These are phyloP conservation scores for Talaromyces amestolkiae DNA, from an alignment of 2,329 filamentous ascomycete genomes.

Conservation along the genomic window DNA sequence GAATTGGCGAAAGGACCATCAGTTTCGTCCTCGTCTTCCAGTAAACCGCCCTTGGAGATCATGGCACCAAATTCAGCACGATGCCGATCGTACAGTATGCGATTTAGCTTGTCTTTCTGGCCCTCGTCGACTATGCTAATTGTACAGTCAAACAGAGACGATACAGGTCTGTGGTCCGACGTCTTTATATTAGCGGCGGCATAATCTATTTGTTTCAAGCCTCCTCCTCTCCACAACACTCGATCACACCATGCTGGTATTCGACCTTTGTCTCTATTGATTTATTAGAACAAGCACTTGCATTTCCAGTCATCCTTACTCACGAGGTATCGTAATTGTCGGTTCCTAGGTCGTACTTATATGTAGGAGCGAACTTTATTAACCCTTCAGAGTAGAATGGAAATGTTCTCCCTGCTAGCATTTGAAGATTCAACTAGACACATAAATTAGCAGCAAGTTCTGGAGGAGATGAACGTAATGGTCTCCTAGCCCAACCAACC, in stretches of 20 bases:
- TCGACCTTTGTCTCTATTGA: slow-evolving; percentile 75
- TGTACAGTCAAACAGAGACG: slow-evolving; percentile 79
- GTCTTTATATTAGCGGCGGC: slow-evolving; percentile 78
- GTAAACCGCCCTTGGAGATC: not conserved
- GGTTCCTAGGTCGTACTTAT: slow-evolving; percentile 88
- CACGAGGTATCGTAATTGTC: slow-evolving; percentile 90
- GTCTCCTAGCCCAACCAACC: slow-evolving; percentile 71
- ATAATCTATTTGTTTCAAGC: slow-evolving; percentile 79
- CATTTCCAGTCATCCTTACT: slow-evolving; percentile 30
- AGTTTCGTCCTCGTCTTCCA: slow-evolving; percentile 65
- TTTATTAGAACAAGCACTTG: slow-evolving; percentile 30
- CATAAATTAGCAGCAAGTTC: not conserved
- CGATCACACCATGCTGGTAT: slow-evolving; percentile 98
- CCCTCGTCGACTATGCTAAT: slow-evolving; percentile 78
- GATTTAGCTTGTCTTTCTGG: slow-evolving; percentile 68
- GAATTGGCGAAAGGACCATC: slow-evolving; percentile 80
- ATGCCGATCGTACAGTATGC: slow-evolving; percentile 68
- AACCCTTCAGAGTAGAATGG: slow-evolving; percentile 86
- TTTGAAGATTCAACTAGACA: slow-evolving; percentile 79
- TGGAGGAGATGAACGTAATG: not conserved
- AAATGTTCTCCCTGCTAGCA: slow-evolving; percentile 88
- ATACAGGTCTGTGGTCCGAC: slow-evolving; percentile 95
- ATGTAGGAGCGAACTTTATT: slow-evolving; percentile 88
- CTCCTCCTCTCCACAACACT: slow-evolving; percentile 79
- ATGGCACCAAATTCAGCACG: slow-evolving; percentile 55